These are phyloP conservation scores for Colletotrichum sp. DNA, from an alignment of 2,329 filamentous ascomycete species.

Conservation along the genomic window DNA sequence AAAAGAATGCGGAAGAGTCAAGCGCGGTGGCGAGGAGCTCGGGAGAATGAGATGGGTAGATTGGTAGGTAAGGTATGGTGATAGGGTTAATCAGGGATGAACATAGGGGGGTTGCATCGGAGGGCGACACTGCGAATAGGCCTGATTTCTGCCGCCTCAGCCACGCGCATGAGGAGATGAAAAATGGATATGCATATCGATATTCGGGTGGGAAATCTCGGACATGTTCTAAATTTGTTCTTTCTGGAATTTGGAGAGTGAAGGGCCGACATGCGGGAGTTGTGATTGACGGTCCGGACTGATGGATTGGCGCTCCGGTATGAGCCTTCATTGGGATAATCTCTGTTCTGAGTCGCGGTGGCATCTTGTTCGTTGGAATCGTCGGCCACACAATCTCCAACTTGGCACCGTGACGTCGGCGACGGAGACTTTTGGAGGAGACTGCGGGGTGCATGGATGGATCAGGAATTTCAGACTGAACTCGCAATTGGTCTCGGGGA, in stretches of 20 bases:
- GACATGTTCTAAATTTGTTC: slow-evolving; percentile 16
- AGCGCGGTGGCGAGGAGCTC: not conserved
- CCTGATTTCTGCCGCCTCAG: not conserved
- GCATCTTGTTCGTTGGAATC: not conserved
- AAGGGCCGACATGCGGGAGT: not conserved
- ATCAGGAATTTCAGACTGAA: slow-evolving; percentile 6
- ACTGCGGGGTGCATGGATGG: slow-evolving; percentile 18
- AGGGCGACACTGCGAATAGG: not conserved
- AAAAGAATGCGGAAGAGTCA: not conserved
- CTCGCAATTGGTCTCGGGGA: not conserved
- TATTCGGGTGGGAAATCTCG: slow-evolving; percentile 11
- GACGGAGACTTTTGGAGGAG: slow-evolving; percentile 2
- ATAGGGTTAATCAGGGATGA: not conserved
- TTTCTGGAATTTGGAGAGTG: not conserved
- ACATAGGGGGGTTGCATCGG: slow-evolving; percentile 13
- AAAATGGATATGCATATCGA: slow-evolving; percentile 9
- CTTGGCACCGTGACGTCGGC: slow-evolving; percentile 14
- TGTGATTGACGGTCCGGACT: not conserved
- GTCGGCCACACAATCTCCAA: not conserved
- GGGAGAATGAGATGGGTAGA: not conserved
- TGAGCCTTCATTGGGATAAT: slow-evolving; percentile 8
- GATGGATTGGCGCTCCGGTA: not conserved
- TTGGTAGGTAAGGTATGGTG: not conserved
- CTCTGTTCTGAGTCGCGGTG: not conserved
- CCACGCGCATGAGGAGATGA: slow-evolving; percentile 14